Evolutionary conservation across 129 eudicot species (phyloP).

Genomic region (Smallanthus sonchifolius): DNA sequence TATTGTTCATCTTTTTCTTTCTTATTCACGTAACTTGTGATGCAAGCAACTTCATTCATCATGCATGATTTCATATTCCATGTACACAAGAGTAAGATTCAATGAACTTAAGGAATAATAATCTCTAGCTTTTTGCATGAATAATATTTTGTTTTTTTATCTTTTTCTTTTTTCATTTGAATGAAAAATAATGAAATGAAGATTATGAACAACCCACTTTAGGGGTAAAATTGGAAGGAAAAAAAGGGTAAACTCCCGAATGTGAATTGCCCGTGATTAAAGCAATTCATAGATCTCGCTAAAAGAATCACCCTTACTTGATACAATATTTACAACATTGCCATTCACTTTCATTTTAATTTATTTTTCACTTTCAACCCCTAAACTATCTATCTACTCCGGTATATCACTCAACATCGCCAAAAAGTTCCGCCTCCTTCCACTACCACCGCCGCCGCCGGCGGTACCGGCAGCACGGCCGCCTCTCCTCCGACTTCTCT

Average conservation of each 20-base stretch:
- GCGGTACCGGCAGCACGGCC: constrained; percentile 17
- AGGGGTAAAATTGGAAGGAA: no score
- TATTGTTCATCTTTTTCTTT: constrained; percentile 14
- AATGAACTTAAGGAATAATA: no score
- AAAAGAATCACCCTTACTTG: constrained; percentile 20
- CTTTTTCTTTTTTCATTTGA: neutral
- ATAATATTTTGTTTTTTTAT: neutral
- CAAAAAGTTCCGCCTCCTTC: constrained; percentile 37
- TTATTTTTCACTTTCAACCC: neutral
- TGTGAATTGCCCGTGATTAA: constrained; percentile 29
- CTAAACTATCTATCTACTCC: constrained; percentile 34
- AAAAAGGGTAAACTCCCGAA: constrained; percentile 30
- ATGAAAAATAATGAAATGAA: no score
- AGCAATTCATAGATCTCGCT: constrained; percentile 35
- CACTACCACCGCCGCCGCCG: constrained; percentile 29
- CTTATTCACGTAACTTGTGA: constrained; percentile 21
- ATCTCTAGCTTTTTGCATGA: no score
- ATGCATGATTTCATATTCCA: neutral
- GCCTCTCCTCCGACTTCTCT: constrained; percentile 21
- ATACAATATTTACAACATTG: constrained; percentile 36
- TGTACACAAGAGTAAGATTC: no score
- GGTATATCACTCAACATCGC: constrained; percentile 69
- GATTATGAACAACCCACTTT: no score
- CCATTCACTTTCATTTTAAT: neutral
- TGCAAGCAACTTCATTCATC: constrained; percentile 14